These are phyloP conservation scores for Salix arbutifolia DNA, from an alignment of 345 rosid genomes.

Conservation along the genomic window DNA sequence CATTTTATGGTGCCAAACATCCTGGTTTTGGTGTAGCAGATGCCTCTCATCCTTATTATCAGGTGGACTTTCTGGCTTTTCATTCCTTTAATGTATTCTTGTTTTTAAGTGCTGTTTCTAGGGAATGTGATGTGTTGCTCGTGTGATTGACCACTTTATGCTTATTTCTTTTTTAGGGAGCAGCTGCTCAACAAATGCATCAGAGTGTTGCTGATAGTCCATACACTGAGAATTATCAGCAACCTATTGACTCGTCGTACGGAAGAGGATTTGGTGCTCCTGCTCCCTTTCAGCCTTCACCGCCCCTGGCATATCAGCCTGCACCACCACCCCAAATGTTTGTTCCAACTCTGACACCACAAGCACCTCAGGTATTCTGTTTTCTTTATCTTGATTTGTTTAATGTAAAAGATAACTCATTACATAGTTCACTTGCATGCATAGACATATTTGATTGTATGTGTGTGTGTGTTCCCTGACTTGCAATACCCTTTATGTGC, in stretches of 20 bases:
- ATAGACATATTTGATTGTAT: not conserved
- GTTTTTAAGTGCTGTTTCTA: not conserved
- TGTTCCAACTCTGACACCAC: conserved; percentile 12
- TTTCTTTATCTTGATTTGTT: not conserved
- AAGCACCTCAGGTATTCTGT: conserved; percentile 45
- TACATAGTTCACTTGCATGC: not conserved
- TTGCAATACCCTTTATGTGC: not conserved
- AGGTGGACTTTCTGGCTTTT: conserved; percentile 27
- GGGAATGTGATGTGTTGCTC: conserved; percentile 1
- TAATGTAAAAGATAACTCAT: not conserved
- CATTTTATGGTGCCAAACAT: conserved; percentile 28
- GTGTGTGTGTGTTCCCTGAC: not conserved
- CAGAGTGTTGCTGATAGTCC: conserved; percentile 45
- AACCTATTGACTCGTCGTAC: conserved; percentile 40
- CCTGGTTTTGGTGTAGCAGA: conserved; percentile 28
- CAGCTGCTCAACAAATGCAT: conserved; percentile 37
- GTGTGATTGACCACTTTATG: conserved; percentile 3
- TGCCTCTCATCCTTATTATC: conserved; percentile 43
- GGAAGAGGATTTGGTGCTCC: conserved; percentile 48
- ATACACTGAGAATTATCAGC: conserved; percentile 63
- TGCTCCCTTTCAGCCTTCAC: conserved; percentile 38
- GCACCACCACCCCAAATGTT: conserved; percentile 7
- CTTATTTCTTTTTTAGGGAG: conserved; percentile 30
- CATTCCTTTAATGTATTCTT: not conserved
- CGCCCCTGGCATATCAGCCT: conserved; percentile 8